These are phyloP conservation scores for Bullera alba DNA, from an alignment of 768 basidiomycete genomes.

Conservation along the genomic window DNA sequence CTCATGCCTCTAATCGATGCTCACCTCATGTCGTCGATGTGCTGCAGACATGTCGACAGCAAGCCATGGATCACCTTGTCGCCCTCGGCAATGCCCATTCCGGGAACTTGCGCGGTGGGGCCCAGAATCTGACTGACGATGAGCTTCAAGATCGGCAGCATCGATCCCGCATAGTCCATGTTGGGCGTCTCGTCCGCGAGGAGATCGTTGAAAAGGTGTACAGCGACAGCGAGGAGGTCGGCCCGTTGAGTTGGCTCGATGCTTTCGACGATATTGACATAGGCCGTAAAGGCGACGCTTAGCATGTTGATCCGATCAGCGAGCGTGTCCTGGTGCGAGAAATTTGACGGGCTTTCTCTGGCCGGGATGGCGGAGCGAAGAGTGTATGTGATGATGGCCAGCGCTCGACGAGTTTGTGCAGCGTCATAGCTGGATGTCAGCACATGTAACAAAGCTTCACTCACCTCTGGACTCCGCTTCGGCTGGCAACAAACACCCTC, in stretches of 20 bases:
- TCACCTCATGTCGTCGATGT: slow-evolving; percentile 88
- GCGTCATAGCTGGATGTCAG: slow-evolving; percentile 13
- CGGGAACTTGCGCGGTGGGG: slow-evolving; percentile 42
- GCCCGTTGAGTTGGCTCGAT: slow-evolving; percentile 58
- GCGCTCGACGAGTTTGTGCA: slow-evolving; percentile 29
- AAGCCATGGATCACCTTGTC: slow-evolving; percentile 59
- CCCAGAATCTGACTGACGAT: slow-evolving; percentile 53
- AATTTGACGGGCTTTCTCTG: slow-evolving; percentile 14
- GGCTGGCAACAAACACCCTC: slow-evolving; percentile 52
- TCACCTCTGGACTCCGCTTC: slow-evolving; percentile 13
- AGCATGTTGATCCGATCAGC: slow-evolving; percentile 62
- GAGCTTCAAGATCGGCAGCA: slow-evolving; percentile 69
- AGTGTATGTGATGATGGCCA: slow-evolving; percentile 66
- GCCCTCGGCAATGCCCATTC: slow-evolving; percentile 31
- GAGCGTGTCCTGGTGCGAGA: slow-evolving; percentile 50
- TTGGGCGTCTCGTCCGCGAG: slow-evolving; percentile 78
- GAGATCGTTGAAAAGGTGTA: slow-evolving; percentile 72
- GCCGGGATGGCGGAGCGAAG: slow-evolving; percentile 65
- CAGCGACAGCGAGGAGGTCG: slow-evolving; percentile 69
- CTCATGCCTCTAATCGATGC: slow-evolving; percentile 26
- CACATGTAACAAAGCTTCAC: neutral
- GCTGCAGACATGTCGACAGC: slow-evolving; percentile 73
- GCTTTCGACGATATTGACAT: slow-evolving; percentile 56
- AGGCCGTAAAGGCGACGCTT: slow-evolving; percentile 57
- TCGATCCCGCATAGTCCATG: slow-evolving; percentile 71